Evolutionary conservation across 2,329 filamentous ascomycete species (phyloP), one percentile per base, ranked within the genome.

Genomic region (Calonectria leucothoes): DNA sequence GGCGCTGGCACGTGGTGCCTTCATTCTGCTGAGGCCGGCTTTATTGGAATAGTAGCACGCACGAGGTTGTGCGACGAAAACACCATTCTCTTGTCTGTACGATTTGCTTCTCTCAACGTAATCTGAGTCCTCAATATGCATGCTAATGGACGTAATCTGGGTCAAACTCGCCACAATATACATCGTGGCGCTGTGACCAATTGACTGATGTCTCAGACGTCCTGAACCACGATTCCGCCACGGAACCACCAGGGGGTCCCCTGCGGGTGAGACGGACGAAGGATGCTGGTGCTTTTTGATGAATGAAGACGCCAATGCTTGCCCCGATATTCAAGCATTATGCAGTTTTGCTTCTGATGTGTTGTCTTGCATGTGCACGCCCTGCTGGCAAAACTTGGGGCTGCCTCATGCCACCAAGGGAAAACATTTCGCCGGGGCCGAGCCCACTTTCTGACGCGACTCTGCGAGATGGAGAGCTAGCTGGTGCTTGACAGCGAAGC

Each of bases 371-470:
- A 39, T 39, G 55, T 23, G 14, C 27, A 37, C 57, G 51, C 42
- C 23, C 61, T 66, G 61, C 23, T 71, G 39, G 55, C 55, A 39
- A 39, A 64, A 64, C 59, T 31, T 64, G 37, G 37, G 37, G 25
- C 39, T 45, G 48, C 67, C 39, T 7, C 49, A 72, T 65, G 48
- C 59, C 59, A 27, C 55, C 27, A 48, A 69, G 70, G 70, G 70
- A 69, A 72, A 72, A 72, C 27, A 66, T 72, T 72, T 31, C 51
- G 49, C 70, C 70, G 70, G 51, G 23, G n/a, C 70, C 57, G 66
- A 72, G 27, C 59, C 70, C 70, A 72, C 70, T 72, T 69, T 66
- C 66, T 64, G 65, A 52, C 70, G 64, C 64, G 57, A 61, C 55
- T 39, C 70, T 33, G 66, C 66, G 70, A 48, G 59, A 72, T 49